These are phyloP conservation scores for Leishmania turanica DNA, from an alignment of 208 protist genomes.

Conservation along the genomic window DNA sequence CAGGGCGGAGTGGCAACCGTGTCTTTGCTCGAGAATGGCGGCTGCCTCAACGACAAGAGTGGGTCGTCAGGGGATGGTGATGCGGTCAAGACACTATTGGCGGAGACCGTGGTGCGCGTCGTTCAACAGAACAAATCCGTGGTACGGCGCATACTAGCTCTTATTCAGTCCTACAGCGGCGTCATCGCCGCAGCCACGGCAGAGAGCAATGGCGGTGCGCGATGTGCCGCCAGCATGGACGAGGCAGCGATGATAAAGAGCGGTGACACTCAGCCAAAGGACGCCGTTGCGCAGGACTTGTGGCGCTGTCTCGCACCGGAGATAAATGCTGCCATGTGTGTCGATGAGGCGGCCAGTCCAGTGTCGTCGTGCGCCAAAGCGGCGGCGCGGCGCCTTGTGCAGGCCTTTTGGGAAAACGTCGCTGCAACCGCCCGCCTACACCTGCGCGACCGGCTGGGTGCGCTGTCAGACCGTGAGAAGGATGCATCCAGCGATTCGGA, in stretches of 20 bases:
- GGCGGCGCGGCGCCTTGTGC: constrained; percentile 10
- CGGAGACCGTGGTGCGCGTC: constrained; percentile 16
- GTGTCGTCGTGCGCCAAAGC: background rate
- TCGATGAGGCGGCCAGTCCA: background rate
- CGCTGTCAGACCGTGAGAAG: background rate
- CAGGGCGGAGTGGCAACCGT: background rate
- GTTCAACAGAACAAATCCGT: constrained; percentile 33
- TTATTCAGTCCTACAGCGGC: constrained; percentile 24
- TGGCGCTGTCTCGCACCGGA: constrained; percentile 19
- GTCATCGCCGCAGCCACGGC: background rate
- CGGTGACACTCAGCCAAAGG: background rate
- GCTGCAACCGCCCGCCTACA: constrained; percentile 5
- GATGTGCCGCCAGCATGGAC: background rate
- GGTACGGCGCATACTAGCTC: constrained; percentile 29
- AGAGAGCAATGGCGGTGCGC: background rate
- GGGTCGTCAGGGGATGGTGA: background rate
- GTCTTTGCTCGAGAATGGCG: background rate
- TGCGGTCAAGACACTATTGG: background rate
- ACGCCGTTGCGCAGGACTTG: constrained; percentile 1
- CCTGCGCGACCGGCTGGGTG: background rate
- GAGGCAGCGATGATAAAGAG: background rate
- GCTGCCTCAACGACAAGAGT: background rate
- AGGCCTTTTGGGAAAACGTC: constrained; percentile 23
- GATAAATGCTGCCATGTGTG: too few relatives aligned
- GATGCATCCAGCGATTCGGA: background rate